These are phyloP conservation scores for Talaromyces amestolkiae DNA, from an alignment of 2,329 filamentous ascomycete genomes.

Conservation along the genomic window DNA sequence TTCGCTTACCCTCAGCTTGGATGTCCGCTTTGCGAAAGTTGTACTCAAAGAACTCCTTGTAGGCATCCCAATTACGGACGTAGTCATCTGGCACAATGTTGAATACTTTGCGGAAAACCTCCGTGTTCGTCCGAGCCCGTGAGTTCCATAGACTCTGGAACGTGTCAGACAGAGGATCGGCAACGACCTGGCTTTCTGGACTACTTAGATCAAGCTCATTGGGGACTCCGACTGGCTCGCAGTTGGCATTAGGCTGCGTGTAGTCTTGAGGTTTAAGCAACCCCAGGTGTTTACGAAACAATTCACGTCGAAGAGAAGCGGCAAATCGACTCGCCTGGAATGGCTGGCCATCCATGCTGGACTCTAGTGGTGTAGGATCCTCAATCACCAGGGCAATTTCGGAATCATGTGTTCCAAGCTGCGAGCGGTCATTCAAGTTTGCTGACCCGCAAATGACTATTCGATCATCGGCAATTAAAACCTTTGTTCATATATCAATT, in stretches of 20 bases:
- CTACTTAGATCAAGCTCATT: conserved; percentile 56
- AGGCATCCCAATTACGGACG: conserved; percentile 59
- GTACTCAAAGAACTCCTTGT: conserved; percentile 62
- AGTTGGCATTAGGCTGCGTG: conserved; percentile 59
- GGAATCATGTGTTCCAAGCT: conserved; percentile 84
- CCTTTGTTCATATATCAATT: conserved; percentile 32
- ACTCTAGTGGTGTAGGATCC: conserved; percentile 69
- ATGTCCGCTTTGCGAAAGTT: conserved; percentile 52
- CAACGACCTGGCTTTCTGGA: conserved; percentile 51
- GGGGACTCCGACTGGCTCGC: conserved; percentile 55
- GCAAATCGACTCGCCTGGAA: conserved; percentile 80
- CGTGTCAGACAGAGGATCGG: conserved; percentile 58
- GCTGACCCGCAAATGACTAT: conserved; percentile 81
- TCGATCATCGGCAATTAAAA: conserved; percentile 80
- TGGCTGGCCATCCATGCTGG: conserved; percentile 73
- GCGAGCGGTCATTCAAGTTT: conserved; percentile 88
- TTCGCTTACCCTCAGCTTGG: conserved; percentile 45
- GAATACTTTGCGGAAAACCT: conserved; percentile 61
- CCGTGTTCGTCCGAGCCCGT: conserved; percentile 58
- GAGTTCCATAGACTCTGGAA: conserved; percentile 58
- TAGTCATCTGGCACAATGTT: conserved; percentile 60
- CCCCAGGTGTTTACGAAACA: conserved; percentile 90
- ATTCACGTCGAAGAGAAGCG: conserved; percentile 71
- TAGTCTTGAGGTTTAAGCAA: conserved; percentile 71
- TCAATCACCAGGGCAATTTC: conserved; percentile 89